A percentile compares a stretch with the other conserved stretches of the same genome.
Conservation (phyloP, 768 basidiomycete genomes). For the Amanita polypyramis region DNA sequence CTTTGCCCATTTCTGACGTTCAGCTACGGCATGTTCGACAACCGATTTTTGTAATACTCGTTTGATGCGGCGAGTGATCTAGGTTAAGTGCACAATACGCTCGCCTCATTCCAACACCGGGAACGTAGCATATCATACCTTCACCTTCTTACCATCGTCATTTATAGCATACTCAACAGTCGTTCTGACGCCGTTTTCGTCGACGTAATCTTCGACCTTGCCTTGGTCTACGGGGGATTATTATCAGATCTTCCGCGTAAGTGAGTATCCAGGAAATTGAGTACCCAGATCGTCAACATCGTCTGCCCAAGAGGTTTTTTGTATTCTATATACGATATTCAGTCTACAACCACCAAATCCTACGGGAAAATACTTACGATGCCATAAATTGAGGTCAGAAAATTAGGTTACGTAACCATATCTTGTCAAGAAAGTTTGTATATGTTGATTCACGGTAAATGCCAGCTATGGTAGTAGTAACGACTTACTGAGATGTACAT, state of each 20-base stretch:
- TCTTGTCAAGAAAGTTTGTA: too few species aligned
- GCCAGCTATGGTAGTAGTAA: too few species aligned
- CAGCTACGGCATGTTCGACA: conserved; percentile 91
- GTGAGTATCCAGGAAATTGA: background rate
- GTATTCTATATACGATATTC: conserved; percentile 19
- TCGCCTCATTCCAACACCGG: too few species aligned
- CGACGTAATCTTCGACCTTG: conserved; percentile 61
- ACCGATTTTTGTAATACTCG: conserved; percentile 81
- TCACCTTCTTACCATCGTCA: conserved; percentile 92
- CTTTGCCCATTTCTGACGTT: conserved; percentile 87
- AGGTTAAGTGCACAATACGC: too few species aligned
- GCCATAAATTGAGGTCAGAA: background rate
- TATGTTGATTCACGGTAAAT: too few species aligned
- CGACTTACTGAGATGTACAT: too few species aligned
- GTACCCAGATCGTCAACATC: conserved; percentile 71
- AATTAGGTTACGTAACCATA: background rate
- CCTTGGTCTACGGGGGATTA: conserved; percentile 26
- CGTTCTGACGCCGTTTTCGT: conserved; percentile 83
- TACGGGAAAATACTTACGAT: background rate
- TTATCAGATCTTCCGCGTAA: background rate
- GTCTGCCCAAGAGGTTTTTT: conserved; percentile 82
- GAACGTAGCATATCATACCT: conserved; percentile 52
- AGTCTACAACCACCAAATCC: background rate
- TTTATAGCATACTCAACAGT: conserved; percentile 75
- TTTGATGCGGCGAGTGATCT: conserved; percentile 84